Conservation (phyloP, 495 filamentous ascomycete species). For the Penicillium paradoxum region DNA sequence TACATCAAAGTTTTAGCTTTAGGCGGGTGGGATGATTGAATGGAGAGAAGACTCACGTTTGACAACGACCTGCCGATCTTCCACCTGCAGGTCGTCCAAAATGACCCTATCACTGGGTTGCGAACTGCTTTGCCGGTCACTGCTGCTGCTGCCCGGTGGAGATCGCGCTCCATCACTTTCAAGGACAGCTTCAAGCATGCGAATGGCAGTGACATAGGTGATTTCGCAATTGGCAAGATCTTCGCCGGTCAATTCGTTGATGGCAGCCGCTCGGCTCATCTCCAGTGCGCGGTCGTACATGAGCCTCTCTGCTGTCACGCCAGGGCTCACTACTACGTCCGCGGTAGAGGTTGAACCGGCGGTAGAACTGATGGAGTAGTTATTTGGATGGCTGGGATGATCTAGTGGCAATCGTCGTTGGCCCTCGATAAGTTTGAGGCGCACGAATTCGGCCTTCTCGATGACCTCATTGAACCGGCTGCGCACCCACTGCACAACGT, state of each 20-base stretch:
- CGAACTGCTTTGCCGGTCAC: slow-evolving; percentile 20
- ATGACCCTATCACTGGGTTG: slow-evolving; percentile 38
- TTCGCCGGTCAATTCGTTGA: slow-evolving; percentile 89
- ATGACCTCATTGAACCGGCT: slow-evolving; percentile 92
- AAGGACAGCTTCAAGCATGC: slow-evolving; percentile 89
- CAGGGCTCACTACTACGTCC: slow-evolving; percentile 63
- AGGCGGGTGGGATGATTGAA: not conserved
- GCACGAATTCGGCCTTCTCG: slow-evolving; percentile 89
- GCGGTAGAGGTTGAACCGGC: slow-evolving; percentile 49
- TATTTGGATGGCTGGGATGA: slow-evolving; percentile 80
- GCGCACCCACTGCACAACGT: slow-evolving; percentile 91
- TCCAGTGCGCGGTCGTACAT: slow-evolving; percentile 98
- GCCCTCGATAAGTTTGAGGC: slow-evolving; percentile 77
- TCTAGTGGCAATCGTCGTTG: slow-evolving; percentile 78
- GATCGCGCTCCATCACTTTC: slow-evolving; percentile 65
- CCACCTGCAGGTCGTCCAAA: slow-evolving; percentile 57
- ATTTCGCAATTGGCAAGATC: slow-evolving; percentile 87
- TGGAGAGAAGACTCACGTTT: slow-evolving; percentile 54
- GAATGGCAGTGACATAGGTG: slow-evolving; percentile 85
- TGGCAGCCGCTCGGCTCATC: slow-evolving; percentile 90
- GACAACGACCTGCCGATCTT: slow-evolving; percentile 66
- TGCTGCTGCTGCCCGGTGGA: slow-evolving; percentile 28
- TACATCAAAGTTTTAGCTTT: slow-evolving; percentile 30
- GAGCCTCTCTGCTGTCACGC: slow-evolving; percentile 88
- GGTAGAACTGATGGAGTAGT: slow-evolving; percentile 53